phyloP scores from a whole-genome alignment of 441 rosid species.

The Biscutella laevigata region DNA sequence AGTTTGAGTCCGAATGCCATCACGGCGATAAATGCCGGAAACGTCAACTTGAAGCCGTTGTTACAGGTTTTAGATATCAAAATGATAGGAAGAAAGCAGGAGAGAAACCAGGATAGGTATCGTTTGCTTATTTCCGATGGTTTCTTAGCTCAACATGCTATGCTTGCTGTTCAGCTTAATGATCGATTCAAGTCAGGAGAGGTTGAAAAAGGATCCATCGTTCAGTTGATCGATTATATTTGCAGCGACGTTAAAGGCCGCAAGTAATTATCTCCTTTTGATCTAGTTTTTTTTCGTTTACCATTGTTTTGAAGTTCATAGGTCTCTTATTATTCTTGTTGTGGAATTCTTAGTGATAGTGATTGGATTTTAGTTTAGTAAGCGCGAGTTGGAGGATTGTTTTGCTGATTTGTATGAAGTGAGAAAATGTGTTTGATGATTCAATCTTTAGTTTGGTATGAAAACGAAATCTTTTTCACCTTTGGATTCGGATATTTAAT shows the following conservation, averaged over 20 bases:
- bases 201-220: constrained; percentile 58
- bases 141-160: constrained; percentile 51
- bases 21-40: constrained; percentile 52
- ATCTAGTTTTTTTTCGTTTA: background rate
- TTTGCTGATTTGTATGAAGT: background rate
- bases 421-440: background rate
- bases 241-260: constrained; percentile 64
- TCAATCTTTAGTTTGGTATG: background rate
- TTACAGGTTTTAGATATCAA: constrained; percentile 67
- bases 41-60: constrained; percentile 65
- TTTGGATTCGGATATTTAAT: background rate
- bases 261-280: constrained; percentile 35
- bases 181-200: constrained; percentile 50
- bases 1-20: constrained; percentile 62
- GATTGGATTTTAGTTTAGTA: background rate
- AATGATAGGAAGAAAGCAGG: constrained; percentile 46
- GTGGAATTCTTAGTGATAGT: background rate
- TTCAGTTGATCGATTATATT: constrained; percentile 73
- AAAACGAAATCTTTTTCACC: background rate
- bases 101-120: constrained; percentile 37
- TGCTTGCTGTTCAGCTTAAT: constrained; percentile 74
- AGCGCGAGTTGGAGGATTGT: background rate
- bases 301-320: background rate
- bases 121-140: constrained; percentile 63
- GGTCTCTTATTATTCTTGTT: background rate